A percentile compares a stretch with the other conserved stretches of the same genome.
Evolutionary conservation across 148 eudicot genomes (phyloP).

Genomic region (Hydrangea macrophylla): DNA sequence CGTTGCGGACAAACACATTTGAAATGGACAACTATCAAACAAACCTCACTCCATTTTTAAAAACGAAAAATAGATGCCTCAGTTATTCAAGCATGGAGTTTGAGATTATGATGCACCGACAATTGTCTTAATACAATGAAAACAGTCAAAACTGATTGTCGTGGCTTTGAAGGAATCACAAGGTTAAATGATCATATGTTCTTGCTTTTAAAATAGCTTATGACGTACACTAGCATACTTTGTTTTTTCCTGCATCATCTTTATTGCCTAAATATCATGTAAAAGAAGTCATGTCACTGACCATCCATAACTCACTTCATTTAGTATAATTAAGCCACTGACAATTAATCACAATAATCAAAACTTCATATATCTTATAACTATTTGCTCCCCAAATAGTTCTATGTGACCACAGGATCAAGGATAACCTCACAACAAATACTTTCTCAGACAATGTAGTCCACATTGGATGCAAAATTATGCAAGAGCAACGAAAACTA

Average conservation of each 20-base stretch:
- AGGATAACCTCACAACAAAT: slow-evolving; percentile 2
- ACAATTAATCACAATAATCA: neutral
- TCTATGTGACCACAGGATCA: neutral
- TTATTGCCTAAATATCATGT: neutral
- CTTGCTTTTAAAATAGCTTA: too few species aligned
- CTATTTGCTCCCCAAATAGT: neutral
- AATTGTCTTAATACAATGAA: too few species aligned
- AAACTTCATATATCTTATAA: neutral
- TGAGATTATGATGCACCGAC: neutral
- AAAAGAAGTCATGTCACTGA: neutral
- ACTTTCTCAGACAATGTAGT: neutral
- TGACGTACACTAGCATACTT: neutral
- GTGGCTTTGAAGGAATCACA: neutral
- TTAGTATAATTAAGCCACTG: neutral
- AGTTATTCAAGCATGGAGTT: neutral
- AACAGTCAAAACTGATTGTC: neutral
- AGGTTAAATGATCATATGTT: neutral
- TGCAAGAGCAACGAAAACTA: neutral
- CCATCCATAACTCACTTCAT: neutral
- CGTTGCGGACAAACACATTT: neutral
- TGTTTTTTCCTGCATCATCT: neutral
- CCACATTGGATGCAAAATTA: neutral
- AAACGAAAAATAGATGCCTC: neutral
- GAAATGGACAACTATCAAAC: neutral
- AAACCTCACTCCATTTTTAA: neutral